A percentile compares a stretch with the other conserved stretches of the same genome.
These are phyloP conservation scores for Blastocrithidia nonstop DNA, from an alignment of 208 protist genomes.

Conservation along the genomic window DNA sequence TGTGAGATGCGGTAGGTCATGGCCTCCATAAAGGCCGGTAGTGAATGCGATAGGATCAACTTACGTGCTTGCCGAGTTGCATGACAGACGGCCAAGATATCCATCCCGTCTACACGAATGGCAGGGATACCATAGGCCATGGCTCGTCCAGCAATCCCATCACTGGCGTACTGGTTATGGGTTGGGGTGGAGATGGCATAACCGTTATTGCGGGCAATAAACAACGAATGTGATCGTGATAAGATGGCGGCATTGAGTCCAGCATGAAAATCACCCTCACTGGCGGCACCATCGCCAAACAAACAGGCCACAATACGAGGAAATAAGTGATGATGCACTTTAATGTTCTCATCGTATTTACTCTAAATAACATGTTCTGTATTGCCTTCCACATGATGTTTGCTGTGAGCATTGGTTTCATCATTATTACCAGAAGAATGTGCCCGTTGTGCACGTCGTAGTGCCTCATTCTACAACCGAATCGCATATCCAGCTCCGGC, in stretches of 20 bases:
- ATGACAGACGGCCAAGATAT: constrained; percentile 90
- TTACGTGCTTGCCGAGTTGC: constrained; percentile 77
- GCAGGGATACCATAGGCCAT: constrained; percentile 79
- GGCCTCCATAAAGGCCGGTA: constrained; percentile 91
- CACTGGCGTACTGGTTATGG: constrained; percentile 90
- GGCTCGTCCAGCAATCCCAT: constrained; percentile 81
- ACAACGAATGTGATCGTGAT: constrained; percentile 80
- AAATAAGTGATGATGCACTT: too few species aligned
- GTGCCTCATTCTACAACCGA: constrained; percentile 65
- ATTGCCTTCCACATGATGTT: too few species aligned
- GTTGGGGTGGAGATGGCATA: constrained; percentile 95
- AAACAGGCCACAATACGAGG: constrained; percentile 81
- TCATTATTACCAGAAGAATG: too few species aligned
- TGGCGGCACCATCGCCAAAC: constrained; percentile 95
- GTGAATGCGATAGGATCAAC: constrained; percentile 56
- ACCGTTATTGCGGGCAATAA: constrained; percentile 91
- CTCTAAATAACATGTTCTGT: too few species aligned
- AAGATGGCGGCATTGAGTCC: constrained; percentile 94
- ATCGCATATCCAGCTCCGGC: constrained; percentile 89
- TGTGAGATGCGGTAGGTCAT: constrained; percentile 93
- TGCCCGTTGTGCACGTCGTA: too few species aligned
- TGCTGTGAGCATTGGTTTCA: too few species aligned
- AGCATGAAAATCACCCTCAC: constrained; percentile 94
- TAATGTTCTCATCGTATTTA: too few species aligned
- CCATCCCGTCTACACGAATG: constrained; percentile 93